Conservation (phyloP, 352 stramenopile genomes). For the Pythium rhizo-oryzae region DNA sequence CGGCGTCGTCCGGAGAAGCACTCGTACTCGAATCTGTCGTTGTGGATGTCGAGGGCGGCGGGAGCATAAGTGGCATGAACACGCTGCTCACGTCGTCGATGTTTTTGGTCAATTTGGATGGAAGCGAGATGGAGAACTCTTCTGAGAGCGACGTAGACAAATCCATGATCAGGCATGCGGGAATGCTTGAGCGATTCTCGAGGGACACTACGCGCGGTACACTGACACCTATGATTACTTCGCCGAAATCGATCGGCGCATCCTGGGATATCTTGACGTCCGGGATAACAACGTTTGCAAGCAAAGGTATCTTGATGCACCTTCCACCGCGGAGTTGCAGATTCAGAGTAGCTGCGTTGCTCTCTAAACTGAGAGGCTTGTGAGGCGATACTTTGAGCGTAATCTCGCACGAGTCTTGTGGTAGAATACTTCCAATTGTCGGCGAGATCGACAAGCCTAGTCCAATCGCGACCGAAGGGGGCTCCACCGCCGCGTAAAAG, state of each 20-base stretch:
- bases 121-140: constrained; percentile 73
- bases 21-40: background rate
- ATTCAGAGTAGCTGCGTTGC: constrained; percentile 35
- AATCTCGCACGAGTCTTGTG: constrained; percentile 60
- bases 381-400: constrained; percentile 52
- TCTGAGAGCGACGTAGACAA: constrained; percentile 44
- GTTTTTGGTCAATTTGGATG: constrained; percentile 45
- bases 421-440: constrained; percentile 41
- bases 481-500: constrained; percentile 70
- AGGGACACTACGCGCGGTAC: constrained; percentile 67
- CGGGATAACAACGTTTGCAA: constrained; percentile 71
- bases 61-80: constrained; percentile 60
- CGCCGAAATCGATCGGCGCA: constrained; percentile 65
- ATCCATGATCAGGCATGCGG: constrained; percentile 79
- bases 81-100: constrained; percentile 83
- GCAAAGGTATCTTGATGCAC: constrained; percentile 64
- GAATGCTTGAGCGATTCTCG: constrained; percentile 81
- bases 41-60: background rate
- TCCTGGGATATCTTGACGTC: constrained; percentile 64
- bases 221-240: constrained; percentile 78
- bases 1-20: constrained; percentile 5
- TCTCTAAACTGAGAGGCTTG: constrained; percentile 53
- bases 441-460: constrained; percentile 55
- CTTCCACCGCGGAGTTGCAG: constrained; percentile 79
- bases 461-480: constrained; percentile 31